Conservation (phyloP, 768 basidiomycete species). For the Agrocybe pediades region DNA sequence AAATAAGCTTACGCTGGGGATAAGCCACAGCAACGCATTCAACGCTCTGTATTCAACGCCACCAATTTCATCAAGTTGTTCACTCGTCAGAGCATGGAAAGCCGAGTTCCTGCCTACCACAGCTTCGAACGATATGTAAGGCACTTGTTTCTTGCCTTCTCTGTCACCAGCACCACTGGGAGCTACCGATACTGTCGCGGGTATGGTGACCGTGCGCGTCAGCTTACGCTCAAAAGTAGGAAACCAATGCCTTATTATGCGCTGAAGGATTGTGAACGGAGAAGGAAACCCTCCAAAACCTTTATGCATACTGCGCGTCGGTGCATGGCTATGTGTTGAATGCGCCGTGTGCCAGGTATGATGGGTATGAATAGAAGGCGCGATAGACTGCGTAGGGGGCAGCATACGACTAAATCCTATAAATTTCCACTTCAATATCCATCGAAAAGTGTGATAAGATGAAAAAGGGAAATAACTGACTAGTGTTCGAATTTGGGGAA, state of each 20-base stretch:
- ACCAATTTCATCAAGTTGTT: conserved; percentile 89
- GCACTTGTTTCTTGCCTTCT: conserved; percentile 53
- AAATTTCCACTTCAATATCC: too few relatives aligned
- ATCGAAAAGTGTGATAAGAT: neutral
- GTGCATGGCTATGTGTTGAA: conserved; percentile 8
- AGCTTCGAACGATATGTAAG: conserved; percentile 88
- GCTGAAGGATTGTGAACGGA: conserved; percentile 56
- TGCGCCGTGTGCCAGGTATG: conserved; percentile 14
- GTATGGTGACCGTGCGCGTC: conserved; percentile 74
- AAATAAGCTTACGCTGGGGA: conserved; percentile 66
- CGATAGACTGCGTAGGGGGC: conserved; percentile 4
- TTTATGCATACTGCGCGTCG: conserved; percentile 33
- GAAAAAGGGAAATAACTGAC: neutral
- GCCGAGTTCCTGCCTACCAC: conserved; percentile 81
- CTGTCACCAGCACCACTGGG: conserved; percentile 39
- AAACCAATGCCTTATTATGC: conserved; percentile 56
- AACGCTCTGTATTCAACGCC: conserved; percentile 92
- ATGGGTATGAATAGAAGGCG: conserved; percentile 14
- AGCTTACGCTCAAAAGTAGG: conserved; percentile 62
- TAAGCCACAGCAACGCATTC: conserved; percentile 79
- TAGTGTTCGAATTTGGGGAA: conserved; percentile 3
- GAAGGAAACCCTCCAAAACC: conserved; percentile 78
- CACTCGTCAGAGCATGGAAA: conserved; percentile 68
- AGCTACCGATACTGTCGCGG: conserved; percentile 62
- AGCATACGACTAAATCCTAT: conserved; percentile 13